Conservation (phyloP, 768 basidiomycete genomes). For the Tulasnella sp. region DNA sequence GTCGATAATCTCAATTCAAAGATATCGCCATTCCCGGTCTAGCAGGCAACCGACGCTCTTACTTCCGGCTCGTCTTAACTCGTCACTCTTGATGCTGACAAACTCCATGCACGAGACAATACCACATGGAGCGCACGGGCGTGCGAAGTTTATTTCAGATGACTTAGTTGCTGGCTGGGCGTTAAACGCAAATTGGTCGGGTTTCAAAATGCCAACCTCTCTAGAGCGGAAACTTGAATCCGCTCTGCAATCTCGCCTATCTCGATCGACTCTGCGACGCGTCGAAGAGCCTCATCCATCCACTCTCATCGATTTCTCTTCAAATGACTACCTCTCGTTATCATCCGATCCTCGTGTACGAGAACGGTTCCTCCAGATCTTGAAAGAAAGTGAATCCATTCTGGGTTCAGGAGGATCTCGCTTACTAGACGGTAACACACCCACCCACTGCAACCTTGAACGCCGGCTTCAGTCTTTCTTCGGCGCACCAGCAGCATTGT, state of each 20-base stretch:
- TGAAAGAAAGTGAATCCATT: slow-evolving; percentile 36
- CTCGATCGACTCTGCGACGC: slow-evolving; percentile 10
- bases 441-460: slow-evolving; percentile 58
- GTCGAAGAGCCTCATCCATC: slow-evolving; percentile 12
- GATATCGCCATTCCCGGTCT: too few relatives aligned
- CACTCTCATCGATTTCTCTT: slow-evolving; percentile 51
- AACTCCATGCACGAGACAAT: too few relatives aligned
- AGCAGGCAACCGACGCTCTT: too few relatives aligned
- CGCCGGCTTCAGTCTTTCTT: slow-evolving; percentile 53
- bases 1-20: too few relatives aligned
- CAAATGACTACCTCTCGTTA: slow-evolving; percentile 88
- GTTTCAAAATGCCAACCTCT: not conserved
- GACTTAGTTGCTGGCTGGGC: not conserved
- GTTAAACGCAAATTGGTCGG: not conserved
- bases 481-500: slow-evolving; percentile 45
- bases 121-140: too few relatives aligned
- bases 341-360: slow-evolving; percentile 47
- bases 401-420: slow-evolving; percentile 83
- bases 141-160: too few relatives aligned
- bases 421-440: slow-evolving; percentile 59
- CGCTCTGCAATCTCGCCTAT: slow-evolving; percentile 9
- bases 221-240: slow-evolving; percentile 7
- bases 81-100: too few relatives aligned
- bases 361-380: slow-evolving; percentile 41
- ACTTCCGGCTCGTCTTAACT: too few relatives aligned